Base-by-base conservation (phyloP, 768 basidiomycete species). In the Termitomyces sp. region DNA sequence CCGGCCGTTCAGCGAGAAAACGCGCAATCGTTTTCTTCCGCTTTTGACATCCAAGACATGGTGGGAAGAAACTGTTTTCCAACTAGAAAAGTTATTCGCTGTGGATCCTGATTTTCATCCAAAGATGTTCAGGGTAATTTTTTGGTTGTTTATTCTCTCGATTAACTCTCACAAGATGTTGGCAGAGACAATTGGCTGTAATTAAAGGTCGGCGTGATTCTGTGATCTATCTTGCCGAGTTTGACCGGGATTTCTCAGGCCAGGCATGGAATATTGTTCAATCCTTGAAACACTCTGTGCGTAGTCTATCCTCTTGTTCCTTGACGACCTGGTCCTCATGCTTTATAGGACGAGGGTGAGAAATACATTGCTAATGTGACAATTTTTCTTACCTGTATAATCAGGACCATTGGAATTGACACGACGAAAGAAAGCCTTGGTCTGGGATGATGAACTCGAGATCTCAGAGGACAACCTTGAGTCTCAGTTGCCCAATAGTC, bases 251-350 rank as follows among this genome's bases (percentile, higher is more conserved):
- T 24, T 39, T 22, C 14, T 39, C 57, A 81, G 79, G 92, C 13
- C 93, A 95, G 69, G 93, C 90, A 42, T 93, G 88, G 83, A 94
- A 95, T 64, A 88, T 95, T 37, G 81, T 95, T 2, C 89, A 94
- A 68, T 93, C 90, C 2, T 73, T 94, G 51, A 87, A 81, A 64
- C 92, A 94, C 68, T 68, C 76, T 20, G 91, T 91, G 67, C 69
- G 87, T 78, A 32, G 42, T 53, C 54, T n/a, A 45, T 46, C 26
- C 36, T 52, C 10, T 30, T 50, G 43, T 58, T 43, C 49, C 13
- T 51, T 9, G 33, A 20, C 32, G 55, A n/a, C 47, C 34, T 55
- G 57, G 36, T 55, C 5, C 42, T 39, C 26, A 48, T 34, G 22
- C 51, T n/a, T 9, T 46, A 20, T 64, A 91, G 89, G 90, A 91